These are phyloP conservation scores for Xylaria scruposa DNA, from an alignment of 495 filamentous ascomycete genomes.

Conservation along the genomic window DNA sequence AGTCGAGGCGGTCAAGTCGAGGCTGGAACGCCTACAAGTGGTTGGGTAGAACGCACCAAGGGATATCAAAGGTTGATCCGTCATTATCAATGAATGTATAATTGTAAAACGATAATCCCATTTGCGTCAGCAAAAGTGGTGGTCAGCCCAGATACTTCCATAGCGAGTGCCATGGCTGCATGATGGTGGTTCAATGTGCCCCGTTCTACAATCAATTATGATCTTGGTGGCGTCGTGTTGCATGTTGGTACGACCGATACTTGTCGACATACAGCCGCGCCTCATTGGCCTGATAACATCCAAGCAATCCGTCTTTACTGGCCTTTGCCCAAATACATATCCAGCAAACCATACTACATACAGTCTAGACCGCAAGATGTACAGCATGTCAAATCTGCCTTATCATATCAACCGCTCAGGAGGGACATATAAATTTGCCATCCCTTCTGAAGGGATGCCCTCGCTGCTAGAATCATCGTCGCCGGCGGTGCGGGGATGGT, in stretches of 20 bases:
- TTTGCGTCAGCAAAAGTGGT: slow-evolving; percentile 30
- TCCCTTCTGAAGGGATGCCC: slow-evolving; percentile 3
- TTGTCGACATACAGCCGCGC: slow-evolving; percentile 10
- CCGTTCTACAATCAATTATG: not conserved
- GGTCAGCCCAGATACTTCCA: slow-evolving; percentile 35
- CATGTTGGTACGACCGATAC: slow-evolving; percentile 5
- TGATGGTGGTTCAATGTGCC: slow-evolving; percentile 27
- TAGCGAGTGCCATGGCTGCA: slow-evolving; percentile 36
- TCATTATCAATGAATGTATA: slow-evolving; percentile 30
- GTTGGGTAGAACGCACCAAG: slow-evolving; percentile 30
- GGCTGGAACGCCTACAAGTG: slow-evolving; percentile 56
- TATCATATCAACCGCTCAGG: not conserved
- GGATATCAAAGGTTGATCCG: not conserved
- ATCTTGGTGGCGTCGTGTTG: slow-evolving; percentile 9
- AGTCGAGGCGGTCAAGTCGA: slow-evolving; percentile 59
- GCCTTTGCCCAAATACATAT: no score
- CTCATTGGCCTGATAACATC: slow-evolving; percentile 4
- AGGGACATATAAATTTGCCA: slow-evolving; percentile 9
- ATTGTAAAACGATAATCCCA: slow-evolving; percentile 34
- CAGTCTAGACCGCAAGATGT: not conserved
- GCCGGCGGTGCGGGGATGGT: slow-evolving; percentile 2
- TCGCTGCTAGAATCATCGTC: not conserved
- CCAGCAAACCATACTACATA: not conserved
- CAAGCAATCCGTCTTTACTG: not conserved
- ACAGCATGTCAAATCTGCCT: not conserved